Evolutionary conservation across 2,329 filamentous ascomycete genomes (phyloP), one percentile per base, ranked within the genome.

Genomic region (Exophiala spinifera): DNA sequence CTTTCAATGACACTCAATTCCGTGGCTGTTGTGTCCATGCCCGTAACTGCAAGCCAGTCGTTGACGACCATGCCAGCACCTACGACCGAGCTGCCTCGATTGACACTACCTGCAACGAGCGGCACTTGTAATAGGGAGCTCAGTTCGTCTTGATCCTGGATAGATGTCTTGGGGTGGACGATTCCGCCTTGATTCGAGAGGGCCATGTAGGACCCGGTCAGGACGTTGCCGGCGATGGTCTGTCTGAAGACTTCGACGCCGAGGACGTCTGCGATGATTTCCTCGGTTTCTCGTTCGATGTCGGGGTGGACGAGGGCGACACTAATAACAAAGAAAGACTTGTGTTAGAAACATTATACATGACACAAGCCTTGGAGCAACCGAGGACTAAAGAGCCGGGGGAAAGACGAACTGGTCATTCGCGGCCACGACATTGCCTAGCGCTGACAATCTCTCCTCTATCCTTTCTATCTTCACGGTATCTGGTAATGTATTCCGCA

Each of bases 91-190:
- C 86, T 91, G 59, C 94, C 94, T 61, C 94, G 84, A 76, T 99
- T 99, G 60, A 99, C 88, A 69, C 84, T 89, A 39, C 94, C 94
- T 3, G 94, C 94, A 1, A 99, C 94, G 4, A 99, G 85, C 13
- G 94, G 94, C 34, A 99, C 92, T 76, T 97, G 92, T 60, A 99
- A 81, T 74, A 99, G 77, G 68, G 87, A 91, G 61, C 87, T 91
- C 62, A 99, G 83, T 78, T 99, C 94, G 72, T 99, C 94, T 80
- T 99, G 94, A 73, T 99, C 94, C 75, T 96, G 90, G 69, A 97
- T 94, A 63, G 84, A 88, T 37, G 94, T 97, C 80, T 96, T 96
- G 65, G 94, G 92, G 72, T 99, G 94, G 46, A 99, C 94, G 65
- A 99, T 87, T 11, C 94, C 94, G 63, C 94, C 94, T 74, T 92